phyloP scores from a whole-genome alignment of 768 basidiomycete species.

The Exidia glandulosa region DNA sequence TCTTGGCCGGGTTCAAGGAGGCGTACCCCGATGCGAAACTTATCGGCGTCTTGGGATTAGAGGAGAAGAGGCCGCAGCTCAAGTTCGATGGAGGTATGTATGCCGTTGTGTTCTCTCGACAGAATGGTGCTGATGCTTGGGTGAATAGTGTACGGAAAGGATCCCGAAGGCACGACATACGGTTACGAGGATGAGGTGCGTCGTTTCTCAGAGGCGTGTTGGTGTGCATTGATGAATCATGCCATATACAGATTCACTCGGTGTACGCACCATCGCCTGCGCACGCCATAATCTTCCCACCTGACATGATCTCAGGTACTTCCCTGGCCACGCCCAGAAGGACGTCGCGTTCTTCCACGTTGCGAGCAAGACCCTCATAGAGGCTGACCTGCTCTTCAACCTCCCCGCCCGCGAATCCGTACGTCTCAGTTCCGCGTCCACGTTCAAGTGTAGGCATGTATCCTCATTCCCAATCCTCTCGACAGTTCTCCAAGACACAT shows the following conservation, averaged over 20 bases:
- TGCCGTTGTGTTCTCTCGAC: not conserved
- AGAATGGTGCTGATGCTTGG: not conserved
- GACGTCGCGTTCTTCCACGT: constrained; percentile 33
- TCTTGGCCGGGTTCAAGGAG: not conserved
- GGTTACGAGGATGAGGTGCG: not conserved
- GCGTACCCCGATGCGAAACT: constrained; percentile 2
- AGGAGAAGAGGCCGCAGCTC: constrained; percentile 21
- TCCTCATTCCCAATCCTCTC: too few species aligned
- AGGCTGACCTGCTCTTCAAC: constrained; percentile 35
- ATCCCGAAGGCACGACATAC: not conserved
- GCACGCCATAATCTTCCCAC: too few species aligned
- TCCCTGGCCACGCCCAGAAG: constrained; percentile 21
- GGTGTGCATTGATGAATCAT: too few species aligned
- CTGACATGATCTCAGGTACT: constrained; percentile 4
- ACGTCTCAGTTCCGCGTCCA: not conserved
- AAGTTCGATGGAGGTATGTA: constrained; percentile 43
- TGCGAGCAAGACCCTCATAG: constrained; percentile 26
- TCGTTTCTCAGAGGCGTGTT: too few species aligned
- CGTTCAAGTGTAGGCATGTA: too few species aligned
- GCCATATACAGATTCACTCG: too few species aligned
- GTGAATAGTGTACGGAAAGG: not conserved
- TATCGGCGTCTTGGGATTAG: not conserved
- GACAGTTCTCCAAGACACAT: not conserved
- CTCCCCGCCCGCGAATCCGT: constrained; percentile 25
- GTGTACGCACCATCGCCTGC: too few species aligned